Percentiles rank a stretch among this genome's conserved stretches.
Evolutionary conservation across 305 asterid genomes (phyloP).

Genomic region (Rubia occidens): DNA sequence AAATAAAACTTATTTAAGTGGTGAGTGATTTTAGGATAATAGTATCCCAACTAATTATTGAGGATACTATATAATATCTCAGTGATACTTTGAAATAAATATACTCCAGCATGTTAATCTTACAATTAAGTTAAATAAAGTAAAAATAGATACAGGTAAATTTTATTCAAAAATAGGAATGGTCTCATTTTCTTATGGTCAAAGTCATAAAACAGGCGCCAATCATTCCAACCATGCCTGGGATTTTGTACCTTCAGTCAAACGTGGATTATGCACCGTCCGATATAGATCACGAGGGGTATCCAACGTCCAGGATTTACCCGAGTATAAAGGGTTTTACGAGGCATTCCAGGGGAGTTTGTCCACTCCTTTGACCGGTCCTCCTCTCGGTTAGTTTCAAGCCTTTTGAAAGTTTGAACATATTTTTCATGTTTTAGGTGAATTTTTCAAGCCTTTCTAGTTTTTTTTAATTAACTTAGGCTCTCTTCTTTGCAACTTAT

Average conservation of each 20-base stretch:
- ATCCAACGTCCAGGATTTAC: conserved; percentile 26
- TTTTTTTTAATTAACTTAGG: too few species aligned
- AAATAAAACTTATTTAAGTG: too few species aligned
- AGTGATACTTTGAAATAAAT: neutral
- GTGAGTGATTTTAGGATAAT: neutral
- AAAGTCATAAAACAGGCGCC: conserved; percentile 55
- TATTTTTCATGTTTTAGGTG: neutral
- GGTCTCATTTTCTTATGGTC: conserved; percentile 31
- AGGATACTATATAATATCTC: too few species aligned
- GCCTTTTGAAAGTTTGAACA: conserved; percentile 16
- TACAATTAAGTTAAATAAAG: neutral
- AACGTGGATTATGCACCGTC: conserved; percentile 22
- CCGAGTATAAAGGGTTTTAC: conserved; percentile 14
- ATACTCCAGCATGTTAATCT: neutral
- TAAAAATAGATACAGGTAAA: neutral
- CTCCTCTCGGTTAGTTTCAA: conserved; percentile 17
- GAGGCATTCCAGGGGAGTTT: conserved; percentile 40
- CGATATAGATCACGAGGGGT: conserved; percentile 12
- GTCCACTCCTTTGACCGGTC: conserved; percentile 25
- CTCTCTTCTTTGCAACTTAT: too few species aligned
- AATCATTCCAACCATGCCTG: conserved; percentile 36
- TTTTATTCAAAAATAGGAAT: neutral
- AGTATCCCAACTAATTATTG: neutral
- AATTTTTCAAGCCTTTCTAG: neutral
- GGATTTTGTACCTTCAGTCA: conserved; percentile 41